Evolutionary conservation across 148 eudicot genomes (phyloP).

Genomic region (Chenopodium album): DNA sequence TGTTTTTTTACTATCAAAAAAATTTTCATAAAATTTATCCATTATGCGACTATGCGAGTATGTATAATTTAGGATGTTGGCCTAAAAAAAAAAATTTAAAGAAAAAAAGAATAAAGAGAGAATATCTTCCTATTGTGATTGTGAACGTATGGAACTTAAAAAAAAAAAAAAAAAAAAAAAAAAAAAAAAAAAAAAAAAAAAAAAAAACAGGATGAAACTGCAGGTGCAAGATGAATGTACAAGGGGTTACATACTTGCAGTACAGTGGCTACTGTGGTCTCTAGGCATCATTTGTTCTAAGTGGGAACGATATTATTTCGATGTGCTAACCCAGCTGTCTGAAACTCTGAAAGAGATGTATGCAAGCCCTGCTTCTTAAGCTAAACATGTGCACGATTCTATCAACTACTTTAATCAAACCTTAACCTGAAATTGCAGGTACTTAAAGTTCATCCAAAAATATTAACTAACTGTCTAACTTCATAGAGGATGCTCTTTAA

Average conservation of each 20-base stretch:
- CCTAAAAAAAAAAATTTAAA: neutral
- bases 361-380: neutral
- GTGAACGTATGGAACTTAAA: no score
- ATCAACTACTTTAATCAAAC: neutral
- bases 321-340: constrained; percentile 5
- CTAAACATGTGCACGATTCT: constrained; percentile 1
- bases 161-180: no score
- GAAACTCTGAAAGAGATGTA: neutral
- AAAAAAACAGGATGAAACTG: neutral
- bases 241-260: neutral
- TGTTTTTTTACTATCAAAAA: no score
- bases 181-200: no score
- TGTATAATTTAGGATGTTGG: no score
- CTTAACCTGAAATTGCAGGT: neutral
- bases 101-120: no score
- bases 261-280: neutral
- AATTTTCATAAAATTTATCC: no score
- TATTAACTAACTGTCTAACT: no score
- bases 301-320: neutral
- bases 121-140: no score
- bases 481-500: no score
- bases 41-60: no score
- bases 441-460: neutral
- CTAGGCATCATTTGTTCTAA: neutral
- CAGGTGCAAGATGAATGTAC: neutral